A percentile compares a stretch with the other conserved stretches of the same genome.
phyloP scores from a whole-genome alignment of 2,329 filamentous ascomycete genomes.

The Mycocentrospora acerina region DNA sequence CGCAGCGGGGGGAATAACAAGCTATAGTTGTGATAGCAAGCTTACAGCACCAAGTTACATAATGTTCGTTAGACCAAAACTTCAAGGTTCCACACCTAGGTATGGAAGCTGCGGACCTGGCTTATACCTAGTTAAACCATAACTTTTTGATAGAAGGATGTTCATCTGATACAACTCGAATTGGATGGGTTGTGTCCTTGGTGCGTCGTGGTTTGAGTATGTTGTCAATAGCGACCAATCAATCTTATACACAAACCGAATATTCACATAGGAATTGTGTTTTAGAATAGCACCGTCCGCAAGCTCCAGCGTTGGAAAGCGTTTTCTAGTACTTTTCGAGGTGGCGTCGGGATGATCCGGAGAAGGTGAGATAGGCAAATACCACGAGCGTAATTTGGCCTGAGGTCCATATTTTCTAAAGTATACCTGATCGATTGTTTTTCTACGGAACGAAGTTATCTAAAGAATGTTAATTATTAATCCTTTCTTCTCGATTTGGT shows the following conservation, averaged over 20 bases:
- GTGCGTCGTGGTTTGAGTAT: conserved; percentile 27
- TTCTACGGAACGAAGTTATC: conserved; percentile 40
- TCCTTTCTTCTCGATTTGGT: neutral
- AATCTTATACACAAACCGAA: conserved; percentile 37
- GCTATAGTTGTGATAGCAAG: too few relatives aligned
- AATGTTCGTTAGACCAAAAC: conserved; percentile 2
- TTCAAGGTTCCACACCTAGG: conserved; percentile 1
- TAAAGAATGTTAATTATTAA: conserved; percentile 17
- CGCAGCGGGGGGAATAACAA: too few relatives aligned
- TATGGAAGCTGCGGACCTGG: conserved; percentile 21
- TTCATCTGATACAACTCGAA: conserved; percentile 30
- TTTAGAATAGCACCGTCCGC: conserved; percentile 22
- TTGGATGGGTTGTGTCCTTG: conserved; percentile 12
- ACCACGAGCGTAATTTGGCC: conserved; percentile 32
- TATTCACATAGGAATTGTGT: conserved; percentile 39
- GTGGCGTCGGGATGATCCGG: conserved; percentile 34
- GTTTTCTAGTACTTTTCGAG: conserved; percentile 34
- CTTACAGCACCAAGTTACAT: too few relatives aligned
- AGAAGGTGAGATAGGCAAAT: conserved; percentile 36
- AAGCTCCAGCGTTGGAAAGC: conserved; percentile 32
- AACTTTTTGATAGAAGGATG: conserved; percentile 27
- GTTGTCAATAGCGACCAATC: conserved; percentile 28
- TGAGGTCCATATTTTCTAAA: conserved; percentile 36
- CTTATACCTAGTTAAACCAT: conserved; percentile 30
- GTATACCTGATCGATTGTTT: conserved; percentile 35